A percentile compares a stretch with the other conserved stretches of the same genome.
Evolutionary conservation across 2,329 filamentous ascomycete species (phyloP).

Genomic region (Botryotinia calthae): DNA sequence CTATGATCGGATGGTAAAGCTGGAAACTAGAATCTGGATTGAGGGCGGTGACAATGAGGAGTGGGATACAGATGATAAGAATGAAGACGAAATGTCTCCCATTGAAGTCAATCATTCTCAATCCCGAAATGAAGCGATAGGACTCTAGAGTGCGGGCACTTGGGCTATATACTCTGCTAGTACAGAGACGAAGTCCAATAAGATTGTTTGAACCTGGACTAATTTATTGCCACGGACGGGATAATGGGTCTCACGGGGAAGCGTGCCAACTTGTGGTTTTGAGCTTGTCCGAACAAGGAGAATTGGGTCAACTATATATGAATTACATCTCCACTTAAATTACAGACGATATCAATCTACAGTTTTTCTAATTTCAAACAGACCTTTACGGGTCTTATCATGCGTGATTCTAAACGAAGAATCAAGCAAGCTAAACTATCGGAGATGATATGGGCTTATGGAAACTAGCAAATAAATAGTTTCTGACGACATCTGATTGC

Average conservation of each 20-base stretch:
- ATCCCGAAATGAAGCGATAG: too few species aligned
- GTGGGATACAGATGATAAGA: neutral
- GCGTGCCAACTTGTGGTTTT: neutral
- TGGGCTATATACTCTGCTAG: rapidly evolving
- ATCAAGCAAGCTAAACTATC: neutral
- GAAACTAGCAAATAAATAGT: neutral
- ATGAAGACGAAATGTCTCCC: neutral
- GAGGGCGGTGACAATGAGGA: neutral
- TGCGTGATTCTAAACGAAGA: neutral
- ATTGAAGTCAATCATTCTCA: neutral
- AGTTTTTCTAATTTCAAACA: neutral
- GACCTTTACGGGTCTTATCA: neutral
- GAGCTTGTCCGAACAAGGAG: neutral
- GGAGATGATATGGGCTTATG: neutral
- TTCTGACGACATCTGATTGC: neutral
- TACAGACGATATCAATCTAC: neutral
- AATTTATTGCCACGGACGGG: rapidly evolving
- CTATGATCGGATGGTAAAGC: neutral
- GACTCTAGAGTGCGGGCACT: rapidly evolving
- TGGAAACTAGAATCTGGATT: neutral
- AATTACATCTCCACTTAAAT: too few species aligned
- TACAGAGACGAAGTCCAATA: too few species aligned
- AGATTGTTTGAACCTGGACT: rapidly evolving
- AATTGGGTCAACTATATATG: too few species aligned
- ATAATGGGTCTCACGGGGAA: rapidly evolving